These are phyloP conservation scores for Umbelopsis sp. DNA, from an alignment of 371 early-diverging fungal species.

Conservation along the genomic window DNA sequence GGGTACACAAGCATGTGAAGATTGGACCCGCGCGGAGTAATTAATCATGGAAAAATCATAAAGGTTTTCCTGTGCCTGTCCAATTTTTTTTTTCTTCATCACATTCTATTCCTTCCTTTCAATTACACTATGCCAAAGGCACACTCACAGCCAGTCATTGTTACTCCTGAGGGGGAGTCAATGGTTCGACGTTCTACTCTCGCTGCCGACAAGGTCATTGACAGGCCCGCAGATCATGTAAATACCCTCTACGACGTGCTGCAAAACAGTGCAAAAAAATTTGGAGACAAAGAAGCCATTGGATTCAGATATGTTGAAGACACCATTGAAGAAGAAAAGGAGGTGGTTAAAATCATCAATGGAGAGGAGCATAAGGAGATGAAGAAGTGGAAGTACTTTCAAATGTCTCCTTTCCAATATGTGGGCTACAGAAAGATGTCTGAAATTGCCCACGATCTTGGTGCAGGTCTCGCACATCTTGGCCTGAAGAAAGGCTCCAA, in stretches of 20 bases:
- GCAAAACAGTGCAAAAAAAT: conserved; percentile 53
- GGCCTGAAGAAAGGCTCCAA: conserved; percentile 64
- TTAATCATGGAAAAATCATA: neutral
- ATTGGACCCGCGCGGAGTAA: conserved; percentile 5
- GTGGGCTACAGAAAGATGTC: conserved; percentile 66
- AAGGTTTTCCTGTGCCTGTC: neutral
- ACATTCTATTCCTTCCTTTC: conserved; percentile 2
- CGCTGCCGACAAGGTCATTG: conserved; percentile 51
- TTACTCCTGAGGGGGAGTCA: conserved; percentile 39
- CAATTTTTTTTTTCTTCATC: neutral
- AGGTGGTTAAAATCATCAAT: conserved; percentile 68
- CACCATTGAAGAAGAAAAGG: conserved; percentile 79
- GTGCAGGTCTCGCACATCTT: conserved; percentile 68
- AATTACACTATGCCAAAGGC: neutral
- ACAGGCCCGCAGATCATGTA: conserved; percentile 57
- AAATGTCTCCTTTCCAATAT: conserved; percentile 73
- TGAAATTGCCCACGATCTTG: conserved; percentile 52
- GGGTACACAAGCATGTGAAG: conserved; percentile 18
- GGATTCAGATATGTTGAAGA: conserved; percentile 70
- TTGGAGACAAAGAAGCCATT: conserved; percentile 56
- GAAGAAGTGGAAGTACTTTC: conserved; percentile 85
- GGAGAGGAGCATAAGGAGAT: conserved; percentile 72
- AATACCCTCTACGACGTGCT: conserved; percentile 75
- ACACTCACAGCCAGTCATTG: conserved; percentile 12
- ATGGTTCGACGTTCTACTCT: conserved; percentile 55